phyloP scores from a whole-genome alignment of 1,284 basidiomycete species.

The Trichosporon sp. region DNA sequence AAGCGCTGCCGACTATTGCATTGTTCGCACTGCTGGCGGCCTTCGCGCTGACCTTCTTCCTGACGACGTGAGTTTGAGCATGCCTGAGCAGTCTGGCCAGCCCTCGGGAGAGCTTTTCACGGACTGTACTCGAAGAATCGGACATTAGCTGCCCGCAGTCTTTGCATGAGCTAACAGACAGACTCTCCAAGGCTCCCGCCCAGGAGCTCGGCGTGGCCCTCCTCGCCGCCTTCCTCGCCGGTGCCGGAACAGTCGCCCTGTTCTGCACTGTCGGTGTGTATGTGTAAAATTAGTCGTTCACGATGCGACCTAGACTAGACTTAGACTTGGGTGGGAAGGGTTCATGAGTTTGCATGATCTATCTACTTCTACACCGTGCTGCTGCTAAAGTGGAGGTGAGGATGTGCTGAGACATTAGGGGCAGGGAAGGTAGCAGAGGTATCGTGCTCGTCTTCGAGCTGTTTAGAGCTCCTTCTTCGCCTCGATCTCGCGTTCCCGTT shows the following conservation, averaged over 20 bases:
- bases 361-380: no score
- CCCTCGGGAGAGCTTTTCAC: background rate
- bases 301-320: background rate
- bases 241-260: conserved; percentile 76
- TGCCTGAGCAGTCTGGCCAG: background rate
- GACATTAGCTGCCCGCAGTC: background rate
- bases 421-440: background rate
- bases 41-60: conserved; percentile 77
- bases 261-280: conserved; percentile 82
- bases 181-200: conserved; percentile 14
- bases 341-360: background rate
- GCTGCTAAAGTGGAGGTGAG: no score
- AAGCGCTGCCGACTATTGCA: conserved; percentile 65
- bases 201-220: conserved; percentile 61
- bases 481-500: background rate
- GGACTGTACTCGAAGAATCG: background rate
- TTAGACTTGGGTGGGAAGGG: no score
- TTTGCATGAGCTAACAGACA: conserved; percentile 2
- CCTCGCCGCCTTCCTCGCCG: conserved; percentile 68
- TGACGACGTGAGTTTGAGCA: conserved; percentile 63
- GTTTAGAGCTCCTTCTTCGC: conserved; percentile 14
- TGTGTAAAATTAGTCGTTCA: conserved; percentile 53
- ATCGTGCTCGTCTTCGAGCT: no score
- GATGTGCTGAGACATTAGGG: background rate
- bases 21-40: conserved; percentile 64